Conservation (phyloP, 768 basidiomycete species). For the Omphalotus guepiniiformis region DNA sequence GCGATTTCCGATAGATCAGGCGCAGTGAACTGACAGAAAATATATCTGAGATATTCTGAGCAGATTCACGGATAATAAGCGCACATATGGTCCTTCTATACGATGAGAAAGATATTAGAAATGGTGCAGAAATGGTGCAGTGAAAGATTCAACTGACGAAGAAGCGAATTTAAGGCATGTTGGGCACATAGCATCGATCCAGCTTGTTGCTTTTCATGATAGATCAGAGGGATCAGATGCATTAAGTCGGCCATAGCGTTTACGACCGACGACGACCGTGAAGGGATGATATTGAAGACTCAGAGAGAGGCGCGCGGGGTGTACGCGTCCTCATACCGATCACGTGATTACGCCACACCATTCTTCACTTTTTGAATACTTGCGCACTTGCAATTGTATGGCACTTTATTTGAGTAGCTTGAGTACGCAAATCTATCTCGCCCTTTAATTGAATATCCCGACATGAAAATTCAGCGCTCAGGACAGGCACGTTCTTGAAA, state of each 20-base stretch:
- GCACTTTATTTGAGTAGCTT: not conserved
- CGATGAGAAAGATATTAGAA: not conserved
- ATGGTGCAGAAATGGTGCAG: constrained; percentile 8
- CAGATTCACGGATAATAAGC: constrained; percentile 13
- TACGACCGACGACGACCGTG: no score
- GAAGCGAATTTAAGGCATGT: constrained; percentile 76
- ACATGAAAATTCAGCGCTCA: no score
- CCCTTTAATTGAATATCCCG: no score
- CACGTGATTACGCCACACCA: not conserved
- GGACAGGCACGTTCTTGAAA: no score
- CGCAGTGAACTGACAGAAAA: constrained; percentile 57
- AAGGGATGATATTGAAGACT: no score
- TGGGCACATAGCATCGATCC: constrained; percentile 87
- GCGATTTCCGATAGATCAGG: constrained; percentile 78
- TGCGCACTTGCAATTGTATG: not conserved
- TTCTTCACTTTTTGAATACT: not conserved
- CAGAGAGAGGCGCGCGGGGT: not conserved
- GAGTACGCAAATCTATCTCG: no score
- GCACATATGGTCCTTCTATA: constrained; percentile 41
- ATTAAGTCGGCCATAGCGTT: constrained; percentile 57
- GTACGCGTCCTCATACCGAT: not conserved
- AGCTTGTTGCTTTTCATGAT: constrained; percentile 73
- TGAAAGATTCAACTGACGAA: constrained; percentile 48
- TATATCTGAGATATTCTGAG: not conserved
- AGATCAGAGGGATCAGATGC: constrained; percentile 51